These are phyloP conservation scores for Neoboletus magnificus DNA, from an alignment of 768 basidiomycete species.

Conservation along the genomic window DNA sequence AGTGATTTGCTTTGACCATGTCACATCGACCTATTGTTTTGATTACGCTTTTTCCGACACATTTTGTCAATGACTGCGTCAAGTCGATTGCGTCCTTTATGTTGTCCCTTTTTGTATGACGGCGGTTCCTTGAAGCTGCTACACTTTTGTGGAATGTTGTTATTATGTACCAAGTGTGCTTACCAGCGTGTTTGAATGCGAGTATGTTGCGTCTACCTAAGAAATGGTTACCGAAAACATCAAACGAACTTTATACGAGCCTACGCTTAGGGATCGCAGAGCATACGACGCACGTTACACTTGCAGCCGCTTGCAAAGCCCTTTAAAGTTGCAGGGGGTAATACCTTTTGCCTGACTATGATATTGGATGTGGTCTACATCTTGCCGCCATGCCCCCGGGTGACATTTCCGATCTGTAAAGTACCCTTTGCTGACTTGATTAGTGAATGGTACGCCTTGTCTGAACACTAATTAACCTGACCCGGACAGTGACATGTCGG, in stretches of 20 bases:
- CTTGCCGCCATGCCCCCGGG: conserved; percentile 82
- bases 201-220: background rate
- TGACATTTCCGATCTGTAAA: conserved; percentile 82
- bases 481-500: background rate
- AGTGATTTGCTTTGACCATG: background rate
- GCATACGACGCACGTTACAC: background rate
- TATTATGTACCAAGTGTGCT: background rate
- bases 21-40: background rate
- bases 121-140: background rate
- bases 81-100: background rate
- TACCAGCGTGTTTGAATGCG: background rate
- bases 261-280: background rate
- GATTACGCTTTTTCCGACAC: background rate
- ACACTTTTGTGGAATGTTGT: background rate
- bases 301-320: too few relatives aligned
- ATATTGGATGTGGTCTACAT: conserved; percentile 76
- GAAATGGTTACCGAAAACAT: background rate
- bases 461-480: too few relatives aligned
- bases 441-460: conserved; percentile 5
- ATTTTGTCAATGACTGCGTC: background rate
- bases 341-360: conserved; percentile 78
- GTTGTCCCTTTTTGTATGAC: background rate
- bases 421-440: conserved; percentile 73
- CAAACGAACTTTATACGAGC: background rate
- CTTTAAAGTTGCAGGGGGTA: background rate